Conservation (phyloP, 2,329 filamentous ascomycete species). For the Fusarium scirpi region DNA sequence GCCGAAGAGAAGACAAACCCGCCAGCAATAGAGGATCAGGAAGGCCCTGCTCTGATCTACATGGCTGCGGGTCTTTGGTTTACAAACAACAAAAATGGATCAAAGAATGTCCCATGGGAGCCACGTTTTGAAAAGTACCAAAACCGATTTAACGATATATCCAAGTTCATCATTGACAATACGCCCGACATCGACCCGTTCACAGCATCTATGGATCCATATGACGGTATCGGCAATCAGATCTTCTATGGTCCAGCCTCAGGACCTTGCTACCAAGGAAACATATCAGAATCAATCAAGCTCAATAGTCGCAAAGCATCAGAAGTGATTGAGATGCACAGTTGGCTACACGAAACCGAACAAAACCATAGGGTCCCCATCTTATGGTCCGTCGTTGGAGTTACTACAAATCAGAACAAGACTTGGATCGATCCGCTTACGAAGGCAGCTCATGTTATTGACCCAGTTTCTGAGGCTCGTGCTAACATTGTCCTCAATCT, state of each 20-base stretch:
- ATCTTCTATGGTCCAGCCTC: conserved; percentile 46
- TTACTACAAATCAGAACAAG: conserved; percentile 28
- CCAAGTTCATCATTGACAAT: conserved; percentile 16
- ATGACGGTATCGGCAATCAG: conserved; percentile 46
- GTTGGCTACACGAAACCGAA: conserved; percentile 17
- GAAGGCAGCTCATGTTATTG: conserved; percentile 48
- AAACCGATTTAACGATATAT: conserved; percentile 21
- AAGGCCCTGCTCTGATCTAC: conserved; percentile 36
- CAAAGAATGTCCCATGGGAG: not conserved
- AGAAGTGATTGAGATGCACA: conserved; percentile 40
- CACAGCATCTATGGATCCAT: conserved; percentile 32
- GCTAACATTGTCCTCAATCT: conserved; percentile 62
- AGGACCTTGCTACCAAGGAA: conserved; percentile 36
- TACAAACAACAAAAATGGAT: conserved; percentile 3
- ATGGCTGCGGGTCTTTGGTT: conserved; percentile 43
- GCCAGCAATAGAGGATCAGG: conserved; percentile 20
- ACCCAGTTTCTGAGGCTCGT: conserved; percentile 46
- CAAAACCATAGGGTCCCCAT: conserved; percentile 23
- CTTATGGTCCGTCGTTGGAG: conserved; percentile 11
- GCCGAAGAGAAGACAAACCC: conserved; percentile 15
- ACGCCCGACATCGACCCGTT: not conserved
- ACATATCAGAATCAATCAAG: not conserved
- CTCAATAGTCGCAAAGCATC: conserved; percentile 18
- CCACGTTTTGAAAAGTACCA: not conserved
- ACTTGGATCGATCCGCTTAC: conserved; percentile 34